Base-by-base conservation (phyloP, 768 basidiomycete genomes). In the Phlegmacium glaucopus region DNA sequence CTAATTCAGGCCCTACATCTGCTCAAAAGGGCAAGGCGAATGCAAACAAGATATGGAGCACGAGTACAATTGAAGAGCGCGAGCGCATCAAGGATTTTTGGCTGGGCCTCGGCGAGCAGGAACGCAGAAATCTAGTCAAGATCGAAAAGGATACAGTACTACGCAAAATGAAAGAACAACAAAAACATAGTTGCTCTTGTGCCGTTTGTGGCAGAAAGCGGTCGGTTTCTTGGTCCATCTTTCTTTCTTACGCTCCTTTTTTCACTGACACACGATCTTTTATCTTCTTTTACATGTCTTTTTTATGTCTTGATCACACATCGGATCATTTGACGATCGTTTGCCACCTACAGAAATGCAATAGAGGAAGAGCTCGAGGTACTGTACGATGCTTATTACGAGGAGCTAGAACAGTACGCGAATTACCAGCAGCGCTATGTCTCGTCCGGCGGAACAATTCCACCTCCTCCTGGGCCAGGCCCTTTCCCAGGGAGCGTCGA, bases 321-420 rank as follows among this genome's bases (percentile, higher is more conserved):
- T n/a, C 58, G 55, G 62, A 63, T 63, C 61, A 50, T 32, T 55
- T 44, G 44, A 54, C 57, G 57, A 61, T 59, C 56, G 42, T 53
- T 45, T 55, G 52, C 54, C 43, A 57, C 56, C 47, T 45, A 54
- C 59, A 94, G 91, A 60, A 87, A 88, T 75, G 94, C 94, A 54
- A 97, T 99, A 76, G 96, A 99, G 77, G 91, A 94, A 75, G 96
- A 99, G 78, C 88, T 99, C 70, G 93, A 98, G 78, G 91, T 94
- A 76, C 86, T 98, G 74, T 99, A 99, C 82, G 95, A 97, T 81
- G 94, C 94, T 77, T 99, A 98, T 82, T 98, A 97, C 83, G 92
- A 96, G 70, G 95, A 98, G 80, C 87, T 99, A 77, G 92, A 96
- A 80, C 86, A 89, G 76, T 98, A 98, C 82, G 96, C 94, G 71